These are phyloP conservation scores for Elasticomyces elasticus DNA, from an alignment of 495 filamentous ascomycete genomes.

Conservation along the genomic window DNA sequence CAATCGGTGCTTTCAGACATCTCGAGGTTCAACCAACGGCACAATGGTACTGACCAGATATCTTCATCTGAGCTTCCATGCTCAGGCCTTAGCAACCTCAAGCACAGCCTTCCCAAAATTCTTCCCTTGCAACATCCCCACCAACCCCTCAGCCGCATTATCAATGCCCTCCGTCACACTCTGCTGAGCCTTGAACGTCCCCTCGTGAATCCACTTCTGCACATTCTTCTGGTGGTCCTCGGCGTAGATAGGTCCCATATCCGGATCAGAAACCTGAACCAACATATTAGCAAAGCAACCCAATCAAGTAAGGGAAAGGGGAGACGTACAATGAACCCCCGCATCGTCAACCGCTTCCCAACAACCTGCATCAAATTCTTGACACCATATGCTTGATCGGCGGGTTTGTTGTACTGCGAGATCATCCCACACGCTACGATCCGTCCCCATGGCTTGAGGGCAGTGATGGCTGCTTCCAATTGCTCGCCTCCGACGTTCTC, in stretches of 20 bases:
- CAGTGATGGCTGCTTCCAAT: slow-evolving; percentile 61
- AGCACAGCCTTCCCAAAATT: slow-evolving; percentile 90
- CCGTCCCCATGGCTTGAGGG: slow-evolving; percentile 60
- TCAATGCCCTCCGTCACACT: slow-evolving; percentile 72
- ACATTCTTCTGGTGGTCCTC: slow-evolving; percentile 75
- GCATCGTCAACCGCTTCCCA: slow-evolving; percentile 48
- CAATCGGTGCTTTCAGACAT: too few species aligned
- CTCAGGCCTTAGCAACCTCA: slow-evolving; percentile 42
- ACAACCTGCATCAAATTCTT: slow-evolving; percentile 52
- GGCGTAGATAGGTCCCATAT: slow-evolving; percentile 60
- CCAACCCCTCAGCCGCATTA: slow-evolving; percentile 63
- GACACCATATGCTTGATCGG: slow-evolving; percentile 53
- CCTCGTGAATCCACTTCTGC: slow-evolving; percentile 74
- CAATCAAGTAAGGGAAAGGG: neutral
- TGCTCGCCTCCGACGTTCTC: slow-evolving; percentile 92
- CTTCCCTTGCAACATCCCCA: slow-evolving; percentile 80
- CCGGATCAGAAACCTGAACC: slow-evolving; percentile 40
- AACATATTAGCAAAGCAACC: neutral
- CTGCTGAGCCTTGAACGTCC: slow-evolving; percentile 63
- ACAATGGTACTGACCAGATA: too few species aligned
- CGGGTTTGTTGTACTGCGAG: slow-evolving; percentile 63
- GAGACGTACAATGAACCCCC: slow-evolving; percentile 58
- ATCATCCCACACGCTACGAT: slow-evolving; percentile 63
- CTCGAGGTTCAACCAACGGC: too few species aligned
- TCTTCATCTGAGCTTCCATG: too few species aligned